Evolutionary conservation across 176 grass and related monocot species (phyloP).

Genomic region (Cenchrus americanus): DNA sequence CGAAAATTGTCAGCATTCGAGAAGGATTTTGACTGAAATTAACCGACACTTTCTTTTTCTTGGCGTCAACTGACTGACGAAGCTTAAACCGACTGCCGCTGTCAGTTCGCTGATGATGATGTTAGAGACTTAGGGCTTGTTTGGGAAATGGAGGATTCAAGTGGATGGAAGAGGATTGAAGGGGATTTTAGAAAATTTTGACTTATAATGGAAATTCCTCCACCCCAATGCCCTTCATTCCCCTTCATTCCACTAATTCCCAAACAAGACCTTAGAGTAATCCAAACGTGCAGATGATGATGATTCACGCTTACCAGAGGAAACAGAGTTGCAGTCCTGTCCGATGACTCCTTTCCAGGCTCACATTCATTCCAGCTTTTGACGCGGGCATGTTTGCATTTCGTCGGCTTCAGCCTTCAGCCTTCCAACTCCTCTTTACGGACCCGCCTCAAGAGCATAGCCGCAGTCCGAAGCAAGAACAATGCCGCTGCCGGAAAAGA

Average conservation of each 20-base stretch:
- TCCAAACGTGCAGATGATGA: slow-evolving; percentile 2
- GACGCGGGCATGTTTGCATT: neutral
- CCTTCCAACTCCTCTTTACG: neutral
- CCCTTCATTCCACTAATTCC: too few species aligned
- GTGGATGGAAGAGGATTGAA: too few species aligned
- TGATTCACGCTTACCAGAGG: neutral
- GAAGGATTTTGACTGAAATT: neutral
- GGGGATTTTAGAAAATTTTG: too few species aligned
- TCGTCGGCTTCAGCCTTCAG: slow-evolving; percentile 33
- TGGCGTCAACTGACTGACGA: neutral
- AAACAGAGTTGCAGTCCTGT: slow-evolving; percentile 12
- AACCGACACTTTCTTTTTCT: neutral
- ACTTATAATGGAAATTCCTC: too few species aligned
- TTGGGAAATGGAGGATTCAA: too few species aligned
- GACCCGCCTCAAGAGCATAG: neutral
- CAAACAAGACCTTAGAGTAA: too few species aligned
- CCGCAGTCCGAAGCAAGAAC: slow-evolving; percentile 39
- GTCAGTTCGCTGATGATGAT: neutral
- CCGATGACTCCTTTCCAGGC: slow-evolving; percentile 30
- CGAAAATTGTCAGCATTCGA: neutral
- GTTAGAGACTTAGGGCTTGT: too few species aligned
- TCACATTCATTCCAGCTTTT: slow-evolving; percentile 40
- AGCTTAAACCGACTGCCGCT: neutral
- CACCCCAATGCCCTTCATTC: too few species aligned
- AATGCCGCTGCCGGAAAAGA: slow-evolving; percentile 10